phyloP scores from a whole-genome alignment of 2,329 filamentous ascomycete genomes.

The Trichoderma koningii region DNA sequence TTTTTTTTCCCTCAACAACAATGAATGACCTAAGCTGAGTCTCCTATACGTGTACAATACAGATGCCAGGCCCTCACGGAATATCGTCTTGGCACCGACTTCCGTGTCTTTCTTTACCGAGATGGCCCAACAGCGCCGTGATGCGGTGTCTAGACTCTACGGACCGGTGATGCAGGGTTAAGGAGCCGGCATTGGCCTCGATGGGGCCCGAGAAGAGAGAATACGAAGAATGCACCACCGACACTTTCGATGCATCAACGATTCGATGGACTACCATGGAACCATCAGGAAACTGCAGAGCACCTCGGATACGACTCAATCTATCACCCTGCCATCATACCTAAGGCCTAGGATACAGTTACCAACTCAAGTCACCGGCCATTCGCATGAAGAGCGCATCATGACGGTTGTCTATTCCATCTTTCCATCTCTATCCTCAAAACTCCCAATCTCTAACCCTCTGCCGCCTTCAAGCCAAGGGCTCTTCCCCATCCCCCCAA shows the following conservation, averaged over 20 bases:
- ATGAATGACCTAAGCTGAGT: too few relatives aligned
- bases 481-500: constrained; percentile 3
- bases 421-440: too few relatives aligned
- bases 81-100: neutral
- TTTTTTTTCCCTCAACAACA: too few relatives aligned
- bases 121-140: neutral
- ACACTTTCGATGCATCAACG: neutral
- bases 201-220: neutral
- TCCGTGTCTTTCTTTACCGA: neutral
- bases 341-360: too few relatives aligned
- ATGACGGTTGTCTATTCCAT: too few relatives aligned
- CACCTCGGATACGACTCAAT: neutral
- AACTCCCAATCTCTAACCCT: neutral
- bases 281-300: neutral
- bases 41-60: neutral
- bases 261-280: neutral
- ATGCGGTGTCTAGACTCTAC: neutral
- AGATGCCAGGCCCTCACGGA: neutral
- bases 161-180: neutral
- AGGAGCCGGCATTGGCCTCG: neutral
- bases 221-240: neutral
- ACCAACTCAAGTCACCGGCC: too few relatives aligned
- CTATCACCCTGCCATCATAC: too few relatives aligned
- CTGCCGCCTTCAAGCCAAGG: neutral
- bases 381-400: too few relatives aligned